Evolutionary conservation across 306 rosid genomes (phyloP), one percentile per base, ranked within the genome.

Genomic region (Gleditsia sinensis): DNA sequence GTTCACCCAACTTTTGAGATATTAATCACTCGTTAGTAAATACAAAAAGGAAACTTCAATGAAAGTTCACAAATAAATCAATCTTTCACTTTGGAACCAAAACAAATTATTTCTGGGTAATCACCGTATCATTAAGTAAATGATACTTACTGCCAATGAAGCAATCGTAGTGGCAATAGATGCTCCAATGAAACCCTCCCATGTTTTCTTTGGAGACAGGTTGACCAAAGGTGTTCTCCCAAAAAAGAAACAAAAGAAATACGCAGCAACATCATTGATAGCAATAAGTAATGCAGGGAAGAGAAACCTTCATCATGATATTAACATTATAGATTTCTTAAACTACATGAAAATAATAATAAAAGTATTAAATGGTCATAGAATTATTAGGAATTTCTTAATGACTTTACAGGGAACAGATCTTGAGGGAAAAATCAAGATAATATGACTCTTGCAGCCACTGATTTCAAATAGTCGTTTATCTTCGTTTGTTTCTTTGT

Each of bases 151-250:
- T 69, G 80, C 23, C 82, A 95, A 95, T 66, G 99, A 97, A 71
- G 96, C 93, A 81, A 90, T 79, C 72, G 92, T 95, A 46, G 97
- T 90, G 75, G 92, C 90, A 76, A 90, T 82, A 54, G 99, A 95
- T 14, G 98, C 98, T 82, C 99, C 99, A 33, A 95, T 92, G 88
- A 88, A 95, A 57, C 99, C 99, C 85, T 95, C 99, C 99, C 99
- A 92, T 56, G 98, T 95, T 89, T 95, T 95, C 93, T 95, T 95
- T 37, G 99, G 99, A 67, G 98, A 95, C 77, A 95, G 75, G 89
- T 95, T 90, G 85, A 94, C 92, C 63, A 92, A 78, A 58, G 99
- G 99, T 66, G 99, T 95, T 84, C 74, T 86, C 83, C 99, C 98
- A 60, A 95, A 92, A 80, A 86, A 92, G 85, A 95, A 95, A 56